Conservation (phyloP, 192 early-diverging fungal genomes). For the Backusella sp. region DNA sequence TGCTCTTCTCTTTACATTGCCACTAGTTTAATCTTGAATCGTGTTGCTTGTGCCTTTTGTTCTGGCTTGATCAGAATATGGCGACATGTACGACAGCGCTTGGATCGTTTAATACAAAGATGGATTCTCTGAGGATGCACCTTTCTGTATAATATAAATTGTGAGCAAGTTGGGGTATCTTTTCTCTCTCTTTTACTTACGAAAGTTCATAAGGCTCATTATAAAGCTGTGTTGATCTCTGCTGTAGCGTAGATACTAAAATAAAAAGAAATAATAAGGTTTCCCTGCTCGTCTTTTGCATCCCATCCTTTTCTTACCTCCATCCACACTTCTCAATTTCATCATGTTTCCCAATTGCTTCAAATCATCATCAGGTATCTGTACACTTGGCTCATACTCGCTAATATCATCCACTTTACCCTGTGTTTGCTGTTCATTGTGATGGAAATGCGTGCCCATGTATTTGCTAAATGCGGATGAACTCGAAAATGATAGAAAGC, state of each 20-base stretch:
- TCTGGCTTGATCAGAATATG: slow-evolving; percentile 92
- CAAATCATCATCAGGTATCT: slow-evolving; percentile 41
- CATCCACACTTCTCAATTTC: slow-evolving; percentile 40
- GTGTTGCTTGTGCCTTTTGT: slow-evolving; percentile 81
- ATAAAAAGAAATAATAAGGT: too few relatives aligned
- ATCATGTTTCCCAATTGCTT: slow-evolving; percentile 28
- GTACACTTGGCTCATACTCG: slow-evolving; percentile 41
- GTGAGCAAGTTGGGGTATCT: too few relatives aligned
- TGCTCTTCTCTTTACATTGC: slow-evolving; percentile 55
- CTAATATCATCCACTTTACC: slow-evolving; percentile 47
- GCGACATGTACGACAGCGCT: slow-evolving; percentile 84
- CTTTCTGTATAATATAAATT: slow-evolving; percentile 26
- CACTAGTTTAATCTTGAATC: slow-evolving; percentile 88
- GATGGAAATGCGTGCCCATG: slow-evolving; percentile 20
- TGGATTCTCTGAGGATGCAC: slow-evolving; percentile 82
- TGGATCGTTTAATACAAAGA: slow-evolving; percentile 81
- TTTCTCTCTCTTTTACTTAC: slow-evolving; percentile 18
- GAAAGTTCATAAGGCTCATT: slow-evolving; percentile 55
- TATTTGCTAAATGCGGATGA: slow-evolving; percentile 34
- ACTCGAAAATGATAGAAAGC: slow-evolving; percentile 32
- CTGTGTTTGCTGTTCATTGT: slow-evolving; percentile 16
- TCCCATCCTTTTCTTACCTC: slow-evolving; percentile 24
- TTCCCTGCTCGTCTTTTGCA: too few relatives aligned
- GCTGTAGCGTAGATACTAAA: slow-evolving; percentile 54
- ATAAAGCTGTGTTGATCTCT: slow-evolving; percentile 62